These are phyloP conservation scores for Ophiostoma pallidulum DNA, from an alignment of 2,329 filamentous ascomycete genomes.

Conservation along the genomic window DNA sequence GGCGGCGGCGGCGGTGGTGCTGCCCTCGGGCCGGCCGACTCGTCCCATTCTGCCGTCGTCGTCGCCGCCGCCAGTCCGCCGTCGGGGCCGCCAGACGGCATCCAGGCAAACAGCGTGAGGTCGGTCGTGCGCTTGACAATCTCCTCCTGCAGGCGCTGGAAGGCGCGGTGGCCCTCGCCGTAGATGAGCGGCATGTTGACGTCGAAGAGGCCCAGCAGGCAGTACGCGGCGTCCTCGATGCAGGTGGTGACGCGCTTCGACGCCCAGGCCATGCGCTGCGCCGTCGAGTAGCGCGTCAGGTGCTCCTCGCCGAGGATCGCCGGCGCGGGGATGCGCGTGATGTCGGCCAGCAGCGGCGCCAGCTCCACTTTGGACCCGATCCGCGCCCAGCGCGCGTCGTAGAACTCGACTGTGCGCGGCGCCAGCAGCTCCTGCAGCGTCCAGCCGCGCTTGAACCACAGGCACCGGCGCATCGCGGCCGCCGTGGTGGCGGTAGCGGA, in stretches of 20 bases:
- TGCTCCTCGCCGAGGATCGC: slow-evolving; percentile 1
- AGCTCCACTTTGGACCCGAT: slow-evolving; percentile 12
- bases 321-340: slow-evolving; percentile 10
- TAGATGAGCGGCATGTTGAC: slow-evolving; percentile 18
- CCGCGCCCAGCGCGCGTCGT: slow-evolving; percentile 8
- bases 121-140: slow-evolving; percentile 10
- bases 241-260: slow-evolving; percentile 13
- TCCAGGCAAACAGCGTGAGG: slow-evolving; percentile 13
- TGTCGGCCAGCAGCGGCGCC: not conserved
- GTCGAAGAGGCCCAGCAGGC: slow-evolving; percentile 16
- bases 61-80: too few species aligned
- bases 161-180: slow-evolving; percentile 16
- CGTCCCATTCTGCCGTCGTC: too few species aligned
- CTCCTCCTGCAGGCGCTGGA: slow-evolving; percentile 15
- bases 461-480: slow-evolving; percentile 1
- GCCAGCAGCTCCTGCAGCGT: slow-evolving; percentile 18
- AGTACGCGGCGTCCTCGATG: slow-evolving; percentile 16
- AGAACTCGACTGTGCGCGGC: slow-evolving; percentile 11
- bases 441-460: slow-evolving; percentile 17
- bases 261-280: slow-evolving; percentile 17
- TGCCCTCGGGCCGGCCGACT: too few species aligned
- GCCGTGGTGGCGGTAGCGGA: too few species aligned
- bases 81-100: too few species aligned
- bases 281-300: slow-evolving; percentile 3
- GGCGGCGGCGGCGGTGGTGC: too few species aligned